Evolutionary conservation across 805 yeast genomes (phyloP).

Genomic region (Kodamaea kaohsiungensis): DNA sequence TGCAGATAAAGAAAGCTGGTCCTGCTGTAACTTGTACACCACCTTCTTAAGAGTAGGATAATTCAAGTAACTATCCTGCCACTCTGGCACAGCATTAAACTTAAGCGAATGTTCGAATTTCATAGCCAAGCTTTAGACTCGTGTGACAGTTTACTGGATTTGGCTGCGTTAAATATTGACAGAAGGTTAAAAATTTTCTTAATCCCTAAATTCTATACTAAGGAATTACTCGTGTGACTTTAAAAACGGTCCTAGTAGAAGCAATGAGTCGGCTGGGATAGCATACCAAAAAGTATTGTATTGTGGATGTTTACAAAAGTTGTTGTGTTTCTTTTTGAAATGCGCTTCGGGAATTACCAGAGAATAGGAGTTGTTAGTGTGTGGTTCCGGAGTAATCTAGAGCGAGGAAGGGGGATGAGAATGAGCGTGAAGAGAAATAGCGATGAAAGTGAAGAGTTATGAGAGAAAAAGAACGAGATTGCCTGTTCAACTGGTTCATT

Average conservation of each 20-base stretch:
- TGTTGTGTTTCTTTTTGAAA: neutral
- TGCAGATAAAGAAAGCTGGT: slow-evolving; percentile 23
- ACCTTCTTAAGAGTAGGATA: slow-evolving; percentile 54
- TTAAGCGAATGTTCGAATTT: slow-evolving; percentile 52
- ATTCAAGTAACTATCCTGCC: slow-evolving; percentile 48
- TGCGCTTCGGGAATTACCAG: slow-evolving; percentile 3
- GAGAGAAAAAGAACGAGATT: no score
- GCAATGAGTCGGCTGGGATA: neutral
- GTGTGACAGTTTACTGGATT: slow-evolving; percentile 8
- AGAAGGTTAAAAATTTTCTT: neutral
- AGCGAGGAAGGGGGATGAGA: neutral
- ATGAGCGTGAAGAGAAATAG: no score
- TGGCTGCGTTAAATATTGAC: slow-evolving; percentile 6
- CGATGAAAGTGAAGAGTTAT: no score
- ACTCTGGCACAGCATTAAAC: slow-evolving; percentile 56
- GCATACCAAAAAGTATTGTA: neutral
- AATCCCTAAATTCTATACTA: neutral
- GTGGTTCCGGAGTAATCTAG: neutral
- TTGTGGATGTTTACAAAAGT: slow-evolving; percentile 1
- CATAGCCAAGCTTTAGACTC: slow-evolving; percentile 27
- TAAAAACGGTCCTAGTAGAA: neutral
- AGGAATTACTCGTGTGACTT: slow-evolving; percentile 14
- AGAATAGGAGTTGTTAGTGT: neutral
- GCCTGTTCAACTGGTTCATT: neutral
- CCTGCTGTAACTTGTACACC: slow-evolving; percentile 54